Percentiles rank a stretch among this genome's conserved stretches.
These are phyloP conservation scores for Hypomyces perniciosus DNA, from an alignment of 2,329 filamentous ascomycete species.

Conservation along the genomic window DNA sequence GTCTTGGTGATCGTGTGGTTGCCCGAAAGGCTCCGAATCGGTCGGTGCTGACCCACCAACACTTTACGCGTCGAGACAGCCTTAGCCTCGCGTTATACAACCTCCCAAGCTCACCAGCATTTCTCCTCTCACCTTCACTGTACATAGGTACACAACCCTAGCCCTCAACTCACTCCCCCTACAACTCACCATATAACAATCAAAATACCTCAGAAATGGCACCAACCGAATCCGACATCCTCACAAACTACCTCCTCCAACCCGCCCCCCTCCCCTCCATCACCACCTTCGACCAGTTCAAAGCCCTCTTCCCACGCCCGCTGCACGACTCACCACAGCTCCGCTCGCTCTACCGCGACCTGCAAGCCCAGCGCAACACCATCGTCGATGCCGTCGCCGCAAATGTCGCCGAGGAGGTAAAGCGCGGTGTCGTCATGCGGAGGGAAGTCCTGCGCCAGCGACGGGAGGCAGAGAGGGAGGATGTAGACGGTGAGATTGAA, in stretches of 20 bases:
- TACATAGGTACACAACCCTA: background rate
- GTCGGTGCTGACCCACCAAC: background rate
- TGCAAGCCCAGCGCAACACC: slow-evolving; percentile 66
- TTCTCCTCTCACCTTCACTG: background rate
- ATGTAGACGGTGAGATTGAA: slow-evolving; percentile 57
- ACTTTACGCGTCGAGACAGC: background rate
- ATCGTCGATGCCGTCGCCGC: slow-evolving; percentile 61
- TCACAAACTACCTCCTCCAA: slow-evolving; percentile 71
- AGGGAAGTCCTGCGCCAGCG: slow-evolving; percentile 51
- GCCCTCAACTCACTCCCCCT: background rate
- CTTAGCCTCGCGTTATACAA: background rate
- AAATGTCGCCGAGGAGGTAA: slow-evolving; percentile 61
- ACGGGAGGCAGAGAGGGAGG: slow-evolving; percentile 46
- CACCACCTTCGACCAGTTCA: slow-evolving; percentile 69
- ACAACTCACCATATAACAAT: background rate
- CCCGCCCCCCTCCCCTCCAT: slow-evolving; percentile 69
- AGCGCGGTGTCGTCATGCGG: slow-evolving; percentile 52
- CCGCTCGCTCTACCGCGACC: slow-evolving; percentile 67
- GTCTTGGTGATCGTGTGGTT: background rate
- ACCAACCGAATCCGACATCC: slow-evolving; percentile 62
- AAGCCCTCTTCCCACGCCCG: slow-evolving; percentile 64
- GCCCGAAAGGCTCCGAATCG: background rate
- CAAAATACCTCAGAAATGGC: background rate
- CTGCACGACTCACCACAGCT: slow-evolving; percentile 62
- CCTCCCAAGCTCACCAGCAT: background rate